These are phyloP conservation scores for Kurtzmaniella quercitrusa DNA, from an alignment of 1,139 yeast species.

Conservation along the genomic window DNA sequence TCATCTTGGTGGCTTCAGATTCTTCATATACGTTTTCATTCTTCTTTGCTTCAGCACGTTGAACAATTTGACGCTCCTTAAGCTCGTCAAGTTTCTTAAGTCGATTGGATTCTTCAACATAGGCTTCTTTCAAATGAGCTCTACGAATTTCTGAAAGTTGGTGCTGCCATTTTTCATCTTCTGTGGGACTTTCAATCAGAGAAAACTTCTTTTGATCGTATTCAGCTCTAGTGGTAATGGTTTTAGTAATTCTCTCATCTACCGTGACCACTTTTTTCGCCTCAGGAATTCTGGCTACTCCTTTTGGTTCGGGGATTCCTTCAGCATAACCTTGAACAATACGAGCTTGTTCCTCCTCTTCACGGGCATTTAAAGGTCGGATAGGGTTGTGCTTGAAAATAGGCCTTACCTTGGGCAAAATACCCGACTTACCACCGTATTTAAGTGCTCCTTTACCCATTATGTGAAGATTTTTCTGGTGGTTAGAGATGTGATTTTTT, in stretches of 20 bases:
- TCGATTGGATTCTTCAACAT: constrained; percentile 55
- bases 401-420: constrained; percentile 73
- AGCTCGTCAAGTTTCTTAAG: constrained; percentile 37
- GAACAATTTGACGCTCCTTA: constrained; percentile 20
- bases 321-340: constrained; percentile 68
- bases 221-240: constrained; percentile 44
- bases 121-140: constrained; percentile 63
- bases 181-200: constrained; percentile 10
- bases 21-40: constrained; percentile 27
- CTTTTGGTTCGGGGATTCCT: constrained; percentile 66
- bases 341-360: constrained; percentile 37
- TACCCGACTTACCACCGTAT: constrained; percentile 73
- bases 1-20: constrained; percentile 55
- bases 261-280: constrained; percentile 55
- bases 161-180: constrained; percentile 48
- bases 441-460: constrained; percentile 53
- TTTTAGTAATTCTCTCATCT: constrained; percentile 49
- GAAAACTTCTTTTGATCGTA: constrained; percentile 33
- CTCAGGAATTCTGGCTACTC: constrained; percentile 37
- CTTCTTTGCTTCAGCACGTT: constrained; percentile 21
- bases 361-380: constrained; percentile 43
- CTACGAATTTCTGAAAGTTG: constrained; percentile 70
- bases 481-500: constrained; percentile 7
- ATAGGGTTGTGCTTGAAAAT: constrained; percentile 60
- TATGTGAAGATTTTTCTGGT: constrained; percentile 8